phyloP scores from a whole-genome alignment of 495 filamentous ascomycete species.

The Tuber indicum region DNA sequence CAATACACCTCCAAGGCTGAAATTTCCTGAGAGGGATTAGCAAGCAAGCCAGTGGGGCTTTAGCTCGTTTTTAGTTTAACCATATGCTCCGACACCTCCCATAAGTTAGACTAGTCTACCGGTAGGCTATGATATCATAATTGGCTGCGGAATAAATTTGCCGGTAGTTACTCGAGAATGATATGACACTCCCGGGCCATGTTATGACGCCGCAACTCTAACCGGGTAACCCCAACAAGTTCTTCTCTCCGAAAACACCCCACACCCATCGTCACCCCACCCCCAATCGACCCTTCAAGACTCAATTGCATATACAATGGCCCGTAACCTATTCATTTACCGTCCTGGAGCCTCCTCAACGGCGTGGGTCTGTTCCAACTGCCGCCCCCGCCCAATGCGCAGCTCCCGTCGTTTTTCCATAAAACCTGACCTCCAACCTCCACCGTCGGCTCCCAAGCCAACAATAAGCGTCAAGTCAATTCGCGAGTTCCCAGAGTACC shows the following conservation, averaged over 20 bases:
- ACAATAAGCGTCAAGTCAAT: conserved; percentile 80
- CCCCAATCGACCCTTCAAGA: not conserved
- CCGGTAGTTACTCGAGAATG: no score
- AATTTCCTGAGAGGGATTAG: no score
- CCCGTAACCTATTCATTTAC: not conserved
- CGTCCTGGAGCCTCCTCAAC: not conserved
- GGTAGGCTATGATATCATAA: no score
- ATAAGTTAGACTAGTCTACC: no score
- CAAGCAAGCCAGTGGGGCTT: no score
- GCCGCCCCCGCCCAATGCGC: not conserved
- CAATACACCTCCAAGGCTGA: no score
- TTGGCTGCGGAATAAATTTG: no score
- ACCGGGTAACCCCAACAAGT: not conserved
- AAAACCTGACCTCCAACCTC: conserved; percentile 28
- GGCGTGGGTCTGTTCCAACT: not conserved
- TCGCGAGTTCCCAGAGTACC: conserved; percentile 67
- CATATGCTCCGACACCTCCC: no score
- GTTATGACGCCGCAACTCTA: not conserved
- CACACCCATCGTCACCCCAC: not conserved
- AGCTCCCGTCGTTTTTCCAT: not conserved
- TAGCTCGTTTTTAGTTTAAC: no score
- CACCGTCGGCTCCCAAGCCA: conserved; percentile 73
- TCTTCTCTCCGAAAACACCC: not conserved
- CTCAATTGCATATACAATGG: not conserved
- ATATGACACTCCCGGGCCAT: no score